These are phyloP conservation scores for Neurospora tetraspora DNA, from an alignment of 495 filamentous ascomycete genomes.

Conservation along the genomic window DNA sequence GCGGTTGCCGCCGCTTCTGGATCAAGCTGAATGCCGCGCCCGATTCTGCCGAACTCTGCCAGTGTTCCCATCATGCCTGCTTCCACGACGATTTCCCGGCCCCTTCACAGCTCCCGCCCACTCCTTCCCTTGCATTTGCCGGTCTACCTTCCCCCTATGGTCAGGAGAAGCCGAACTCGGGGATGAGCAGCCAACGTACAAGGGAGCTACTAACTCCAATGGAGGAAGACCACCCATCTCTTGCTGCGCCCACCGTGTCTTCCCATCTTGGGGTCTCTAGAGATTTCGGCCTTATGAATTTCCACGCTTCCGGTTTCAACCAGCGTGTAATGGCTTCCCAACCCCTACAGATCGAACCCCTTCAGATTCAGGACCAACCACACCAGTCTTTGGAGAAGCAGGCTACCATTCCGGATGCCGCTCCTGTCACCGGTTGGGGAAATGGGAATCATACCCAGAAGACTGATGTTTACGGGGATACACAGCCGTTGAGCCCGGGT, in stretches of 20 bases:
- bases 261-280: constrained; percentile 19
- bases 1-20: constrained; percentile 62
- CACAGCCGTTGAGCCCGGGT: constrained; percentile 39
- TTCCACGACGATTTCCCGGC: constrained; percentile 46
- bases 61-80: constrained; percentile 65
- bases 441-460: constrained; percentile 30
- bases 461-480: constrained; percentile 13
- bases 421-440: constrained; percentile 20
- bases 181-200: constrained; percentile 4
- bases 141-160: constrained; percentile 10
- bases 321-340: constrained; percentile 9
- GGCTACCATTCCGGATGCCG: background rate
- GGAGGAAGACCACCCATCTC: constrained; percentile 16
- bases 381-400: background rate
- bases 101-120: constrained; percentile 13
- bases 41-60: constrained; percentile 45
- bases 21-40: constrained; percentile 23
- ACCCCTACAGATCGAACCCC: constrained; percentile 10
- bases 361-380: constrained; percentile 6
- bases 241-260: constrained; percentile 24
- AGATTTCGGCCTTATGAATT: constrained; percentile 23
- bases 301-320: constrained; percentile 14
- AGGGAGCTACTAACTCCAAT: constrained; percentile 37
- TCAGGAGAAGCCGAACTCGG: constrained; percentile 38
- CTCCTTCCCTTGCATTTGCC: constrained; percentile 7